A percentile compares a stretch with the other conserved stretches of the same genome.
Evolutionary conservation across 768 basidiomycete species (phyloP).

Genomic region (Rhizopogon salebrosus): DNA sequence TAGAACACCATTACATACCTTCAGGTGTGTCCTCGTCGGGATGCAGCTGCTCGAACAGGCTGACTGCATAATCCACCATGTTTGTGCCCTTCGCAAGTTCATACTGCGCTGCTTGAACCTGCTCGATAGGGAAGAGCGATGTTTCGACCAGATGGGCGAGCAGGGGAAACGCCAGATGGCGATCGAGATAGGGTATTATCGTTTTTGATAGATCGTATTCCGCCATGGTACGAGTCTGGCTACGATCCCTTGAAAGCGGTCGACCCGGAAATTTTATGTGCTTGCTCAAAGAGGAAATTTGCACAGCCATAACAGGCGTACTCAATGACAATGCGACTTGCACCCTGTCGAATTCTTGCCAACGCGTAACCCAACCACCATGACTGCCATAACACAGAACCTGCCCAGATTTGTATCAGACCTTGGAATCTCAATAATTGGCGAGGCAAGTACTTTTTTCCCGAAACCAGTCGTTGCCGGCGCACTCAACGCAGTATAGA

Average conservation of each 20-base stretch:
- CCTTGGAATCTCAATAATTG: conserved; percentile 76
- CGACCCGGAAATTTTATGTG: conserved; percentile 11
- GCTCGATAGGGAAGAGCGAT: conserved; percentile 68
- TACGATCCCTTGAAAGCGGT: neutral
- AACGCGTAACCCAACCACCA: conserved; percentile 26
- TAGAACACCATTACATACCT: conserved; percentile 39
- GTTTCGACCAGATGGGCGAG: conserved; percentile 82
- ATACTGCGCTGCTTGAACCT: conserved; percentile 90
- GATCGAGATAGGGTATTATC: conserved; percentile 87
- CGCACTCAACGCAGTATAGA: conserved; percentile 35
- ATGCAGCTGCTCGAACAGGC: conserved; percentile 73
- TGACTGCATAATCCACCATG: conserved; percentile 93
- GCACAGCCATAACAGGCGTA: neutral
- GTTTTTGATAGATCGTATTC: conserved; percentile 90
- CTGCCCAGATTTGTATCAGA: conserved; percentile 84
- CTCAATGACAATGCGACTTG: neutral
- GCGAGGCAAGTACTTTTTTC: conserved; percentile 47
- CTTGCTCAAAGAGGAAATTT: conserved; percentile 1
- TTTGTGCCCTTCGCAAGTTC: conserved; percentile 96
- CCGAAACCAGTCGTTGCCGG: neutral
- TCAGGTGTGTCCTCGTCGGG: conserved; percentile 64
- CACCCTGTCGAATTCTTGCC: neutral
- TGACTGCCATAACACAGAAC: conserved; percentile 77
- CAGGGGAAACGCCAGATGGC: conserved; percentile 91
- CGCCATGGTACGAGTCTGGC: conserved; percentile 48